These are phyloP conservation scores for Cutaneotrichosporon cyanovorans DNA, from an alignment of 1,284 basidiomycete species.

Conservation along the genomic window DNA sequence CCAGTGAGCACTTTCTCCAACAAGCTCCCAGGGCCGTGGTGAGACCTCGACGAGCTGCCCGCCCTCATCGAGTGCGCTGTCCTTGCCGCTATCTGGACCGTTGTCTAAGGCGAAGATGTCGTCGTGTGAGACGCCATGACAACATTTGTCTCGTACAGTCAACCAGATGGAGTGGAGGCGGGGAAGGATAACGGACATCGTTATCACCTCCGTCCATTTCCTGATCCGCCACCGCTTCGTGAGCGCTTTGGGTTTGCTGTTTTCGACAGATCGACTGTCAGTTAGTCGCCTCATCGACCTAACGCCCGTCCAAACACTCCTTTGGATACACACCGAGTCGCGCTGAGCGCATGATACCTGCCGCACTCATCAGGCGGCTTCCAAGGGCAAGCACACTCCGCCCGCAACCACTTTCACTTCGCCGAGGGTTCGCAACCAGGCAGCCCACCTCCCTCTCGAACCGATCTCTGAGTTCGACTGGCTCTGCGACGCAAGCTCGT, in stretches of 20 bases:
- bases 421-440: no score
- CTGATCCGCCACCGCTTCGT: no score
- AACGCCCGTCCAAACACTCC: neutral
- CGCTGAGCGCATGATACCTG: constrained; percentile 2
- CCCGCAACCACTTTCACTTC: no score
- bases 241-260: no score
- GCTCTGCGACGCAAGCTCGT: neutral
- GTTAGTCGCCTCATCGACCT: neutral
- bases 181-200: neutral
- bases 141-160: no score
- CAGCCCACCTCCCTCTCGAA: neutral
- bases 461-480: neutral
- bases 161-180: neutral
- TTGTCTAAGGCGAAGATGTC: neutral
- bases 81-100: neutral
- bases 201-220: neutral
- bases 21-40: no score
- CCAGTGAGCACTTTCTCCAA: neutral
- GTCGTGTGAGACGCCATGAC: no score
- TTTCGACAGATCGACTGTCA: neutral
- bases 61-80: neutral
- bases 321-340: neutral
- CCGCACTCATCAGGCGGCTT: neutral
- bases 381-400: no score
- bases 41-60: neutral